These are phyloP conservation scores for Yamadazyma blattariae DNA, from an alignment of 1,139 yeast species.

Conservation along the genomic window DNA sequence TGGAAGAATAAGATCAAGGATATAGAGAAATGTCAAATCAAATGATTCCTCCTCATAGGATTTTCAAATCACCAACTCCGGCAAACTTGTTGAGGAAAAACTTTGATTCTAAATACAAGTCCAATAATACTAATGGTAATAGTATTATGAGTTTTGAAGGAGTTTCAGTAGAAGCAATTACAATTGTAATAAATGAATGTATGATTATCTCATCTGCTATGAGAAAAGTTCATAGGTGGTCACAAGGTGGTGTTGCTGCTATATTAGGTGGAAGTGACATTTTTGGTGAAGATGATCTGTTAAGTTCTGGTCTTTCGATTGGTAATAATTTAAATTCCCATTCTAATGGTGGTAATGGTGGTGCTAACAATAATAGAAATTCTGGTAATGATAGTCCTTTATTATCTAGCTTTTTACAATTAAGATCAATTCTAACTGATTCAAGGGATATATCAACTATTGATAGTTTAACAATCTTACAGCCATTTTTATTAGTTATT, in stretches of 20 bases:
- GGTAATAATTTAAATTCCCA: conserved; percentile 15
- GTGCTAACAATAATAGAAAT: background rate
- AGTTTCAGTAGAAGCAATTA: conserved; percentile 67
- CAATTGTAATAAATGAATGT: conserved; percentile 86
- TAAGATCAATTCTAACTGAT: conserved; percentile 67
- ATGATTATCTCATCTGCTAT: conserved; percentile 83
- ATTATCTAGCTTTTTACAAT: conserved; percentile 75
- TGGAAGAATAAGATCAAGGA: background rate
- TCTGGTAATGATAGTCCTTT: conserved; percentile 54
- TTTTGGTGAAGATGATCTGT: conserved; percentile 38
- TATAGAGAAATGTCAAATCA: background rate
- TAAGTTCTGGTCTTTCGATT: conserved; percentile 25
- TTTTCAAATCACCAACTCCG: conserved; percentile 12
- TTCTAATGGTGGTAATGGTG: background rate
- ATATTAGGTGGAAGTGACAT: conserved; percentile 62
- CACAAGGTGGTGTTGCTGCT: conserved; percentile 86
- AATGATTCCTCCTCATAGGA: conserved; percentile 3
- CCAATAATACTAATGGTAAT: background rate
- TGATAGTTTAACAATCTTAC: conserved; percentile 72
- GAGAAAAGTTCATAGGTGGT: conserved; percentile 82
- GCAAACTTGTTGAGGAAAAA: conserved; percentile 4
- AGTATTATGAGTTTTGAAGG: background rate
- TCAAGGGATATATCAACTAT: conserved; percentile 51
- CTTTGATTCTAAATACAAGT: background rate
- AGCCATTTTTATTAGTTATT: conserved; percentile 85